These are phyloP conservation scores for Polytrichum formosum DNA, from an alignment of 225 moss, liverwort and hornwort genomes.

Conservation along the genomic window DNA sequence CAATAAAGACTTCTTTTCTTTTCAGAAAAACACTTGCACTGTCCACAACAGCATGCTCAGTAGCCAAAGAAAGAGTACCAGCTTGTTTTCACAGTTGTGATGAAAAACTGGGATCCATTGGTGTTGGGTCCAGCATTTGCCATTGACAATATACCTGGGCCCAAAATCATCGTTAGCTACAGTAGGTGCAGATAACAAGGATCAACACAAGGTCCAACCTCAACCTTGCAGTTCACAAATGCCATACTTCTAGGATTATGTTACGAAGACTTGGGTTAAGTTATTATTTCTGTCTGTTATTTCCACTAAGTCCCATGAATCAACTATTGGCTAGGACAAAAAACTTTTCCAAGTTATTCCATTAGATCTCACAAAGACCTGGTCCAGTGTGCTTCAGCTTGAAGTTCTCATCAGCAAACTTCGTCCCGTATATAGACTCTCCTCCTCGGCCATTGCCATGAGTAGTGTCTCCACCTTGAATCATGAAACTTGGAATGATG, in stretches of 20 bases:
- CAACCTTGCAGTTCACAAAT: too few relatives aligned
- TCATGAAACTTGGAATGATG: conserved; percentile 93
- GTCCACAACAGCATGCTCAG: too few relatives aligned
- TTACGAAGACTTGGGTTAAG: too few relatives aligned
- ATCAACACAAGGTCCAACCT: too few relatives aligned
- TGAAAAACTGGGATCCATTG: conserved; percentile 93
- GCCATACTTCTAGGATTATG: too few relatives aligned
- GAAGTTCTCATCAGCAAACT: conserved; percentile 89
- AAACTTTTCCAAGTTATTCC: too few relatives aligned
- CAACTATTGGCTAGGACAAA: too few relatives aligned
- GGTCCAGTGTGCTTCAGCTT: conserved; percentile 92
- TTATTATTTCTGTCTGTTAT: too few relatives aligned
- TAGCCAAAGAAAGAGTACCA: conserved; percentile 30
- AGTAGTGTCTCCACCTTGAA: conserved; percentile 89
- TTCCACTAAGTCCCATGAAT: too few relatives aligned
- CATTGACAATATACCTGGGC: conserved; percentile 72
- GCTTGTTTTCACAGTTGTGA: conserved; percentile 91
- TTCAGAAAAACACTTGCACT: too few relatives aligned
- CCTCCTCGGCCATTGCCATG: conserved; percentile 92
- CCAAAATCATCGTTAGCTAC: neutral
- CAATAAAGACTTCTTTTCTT: too few relatives aligned
- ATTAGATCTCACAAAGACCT: conserved; percentile 16
- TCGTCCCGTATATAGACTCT: conserved; percentile 82
- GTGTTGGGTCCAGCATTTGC: conserved; percentile 89
- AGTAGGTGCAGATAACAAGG: too few relatives aligned